These are phyloP conservation scores for Remersonia thermophila DNA, from an alignment of 2,329 filamentous ascomycete species.

Conservation along the genomic window DNA sequence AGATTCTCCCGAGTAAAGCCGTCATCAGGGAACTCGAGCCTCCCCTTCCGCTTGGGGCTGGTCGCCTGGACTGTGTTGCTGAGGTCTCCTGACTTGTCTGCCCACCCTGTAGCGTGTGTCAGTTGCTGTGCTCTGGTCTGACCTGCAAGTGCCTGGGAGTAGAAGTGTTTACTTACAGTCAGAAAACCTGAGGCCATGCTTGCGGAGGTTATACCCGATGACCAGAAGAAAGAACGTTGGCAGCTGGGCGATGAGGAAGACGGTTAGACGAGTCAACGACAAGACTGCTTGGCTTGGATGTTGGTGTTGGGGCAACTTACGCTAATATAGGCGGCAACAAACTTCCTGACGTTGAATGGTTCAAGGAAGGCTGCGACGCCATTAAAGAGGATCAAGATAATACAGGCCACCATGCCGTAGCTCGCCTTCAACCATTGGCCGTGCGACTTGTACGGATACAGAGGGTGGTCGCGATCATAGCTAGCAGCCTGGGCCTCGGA, in stretches of 20 bases:
- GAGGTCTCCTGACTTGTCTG: slow-evolving; percentile 25
- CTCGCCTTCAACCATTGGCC: slow-evolving; percentile 27
- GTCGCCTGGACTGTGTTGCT: slow-evolving; percentile 25
- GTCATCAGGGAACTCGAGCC: slow-evolving; percentile 25
- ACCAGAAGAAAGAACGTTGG: slow-evolving; percentile 26
- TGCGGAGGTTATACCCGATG: slow-evolving; percentile 26
- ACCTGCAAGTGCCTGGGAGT: too few species aligned
- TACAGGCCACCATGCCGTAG: slow-evolving; percentile 24
- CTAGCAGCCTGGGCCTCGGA: slow-evolving; percentile 24
- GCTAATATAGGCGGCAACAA: slow-evolving; percentile 28
- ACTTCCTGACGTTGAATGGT: slow-evolving; percentile 25
- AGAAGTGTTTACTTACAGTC: slow-evolving; percentile 10
- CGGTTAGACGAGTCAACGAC: too few species aligned
- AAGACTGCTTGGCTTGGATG: too few species aligned
- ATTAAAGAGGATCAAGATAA: slow-evolving; percentile 25
- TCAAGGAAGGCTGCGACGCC: slow-evolving; percentile 23
- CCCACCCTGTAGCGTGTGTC: slow-evolving; percentile 15
- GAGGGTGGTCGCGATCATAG: slow-evolving; percentile 24
- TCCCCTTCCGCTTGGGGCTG: slow-evolving; percentile 23
- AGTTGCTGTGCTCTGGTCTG: too few species aligned
- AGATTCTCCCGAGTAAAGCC: slow-evolving; percentile 23
- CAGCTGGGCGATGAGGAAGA: slow-evolving; percentile 15
- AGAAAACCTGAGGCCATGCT: slow-evolving; percentile 23
- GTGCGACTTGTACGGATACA: slow-evolving; percentile 28
- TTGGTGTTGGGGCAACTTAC: too few species aligned